Evolutionary conservation across 805 yeast species (phyloP).

Genomic region (Candida takata): DNA sequence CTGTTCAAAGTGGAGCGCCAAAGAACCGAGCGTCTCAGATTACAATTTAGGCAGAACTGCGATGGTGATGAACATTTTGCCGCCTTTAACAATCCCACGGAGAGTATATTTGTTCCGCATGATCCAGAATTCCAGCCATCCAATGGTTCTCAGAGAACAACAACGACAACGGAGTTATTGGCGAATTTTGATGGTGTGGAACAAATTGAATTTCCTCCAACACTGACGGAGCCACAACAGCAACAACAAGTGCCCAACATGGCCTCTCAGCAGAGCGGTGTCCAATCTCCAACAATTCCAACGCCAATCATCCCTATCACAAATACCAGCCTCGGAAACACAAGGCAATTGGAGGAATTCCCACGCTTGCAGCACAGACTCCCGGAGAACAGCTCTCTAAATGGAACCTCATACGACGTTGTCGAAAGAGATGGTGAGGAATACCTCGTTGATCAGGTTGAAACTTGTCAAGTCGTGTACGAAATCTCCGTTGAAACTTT

Average conservation of each 20-base stretch:
- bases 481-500: constrained; percentile 12
- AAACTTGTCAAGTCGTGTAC: constrained; percentile 6
- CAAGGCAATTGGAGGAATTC: no score
- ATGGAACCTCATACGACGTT: constrained; percentile 10
- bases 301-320: no score
- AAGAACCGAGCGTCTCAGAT: constrained; percentile 20
- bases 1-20: constrained; percentile 19
- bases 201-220: no score
- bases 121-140: not conserved
- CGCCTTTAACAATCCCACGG: constrained; percentile 3
- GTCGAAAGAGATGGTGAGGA: constrained; percentile 14
- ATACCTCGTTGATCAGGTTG: constrained; percentile 17
- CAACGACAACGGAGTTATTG: no score
- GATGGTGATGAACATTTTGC: constrained; percentile 5
- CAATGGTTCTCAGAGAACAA: no score
- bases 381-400: constrained; percentile 14
- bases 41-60: constrained; percentile 12
- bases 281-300: no score
- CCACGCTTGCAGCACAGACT: no score
- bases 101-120: constrained; percentile 8
- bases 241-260: no score
- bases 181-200: no score
- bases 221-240: no score
- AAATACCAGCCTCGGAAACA: no score
- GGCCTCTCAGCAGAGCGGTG: no score